Conservation (phyloP, 139 green algal species). For the Diplosphaera chodatii region DNA sequence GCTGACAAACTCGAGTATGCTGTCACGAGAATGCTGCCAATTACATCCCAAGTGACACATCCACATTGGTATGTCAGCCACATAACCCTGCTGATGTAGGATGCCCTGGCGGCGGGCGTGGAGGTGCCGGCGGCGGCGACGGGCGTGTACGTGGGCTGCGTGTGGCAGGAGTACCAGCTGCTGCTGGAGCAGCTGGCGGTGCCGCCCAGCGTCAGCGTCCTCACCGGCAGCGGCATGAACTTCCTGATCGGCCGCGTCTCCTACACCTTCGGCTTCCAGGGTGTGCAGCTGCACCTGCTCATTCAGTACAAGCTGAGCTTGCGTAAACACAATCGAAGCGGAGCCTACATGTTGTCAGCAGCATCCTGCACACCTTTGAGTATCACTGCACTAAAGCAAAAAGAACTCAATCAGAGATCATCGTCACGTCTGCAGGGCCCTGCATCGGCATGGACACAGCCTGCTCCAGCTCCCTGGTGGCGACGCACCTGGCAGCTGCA, state of each 20-base stretch:
- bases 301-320: too few relatives aligned
- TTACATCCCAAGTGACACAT: too few relatives aligned
- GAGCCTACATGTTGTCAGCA: too few relatives aligned
- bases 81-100: constrained; percentile 5
- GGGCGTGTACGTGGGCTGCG: constrained; percentile 33
- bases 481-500: constrained; percentile 39
- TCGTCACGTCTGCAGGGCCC: constrained; percentile 54
- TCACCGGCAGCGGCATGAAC: constrained; percentile 58
- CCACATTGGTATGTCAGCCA: too few relatives aligned
- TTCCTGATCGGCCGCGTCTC: constrained; percentile 58
- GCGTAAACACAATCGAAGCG: too few relatives aligned
- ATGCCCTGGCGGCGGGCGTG: neutral
- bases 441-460: constrained; percentile 77
- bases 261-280: constrained; percentile 48
- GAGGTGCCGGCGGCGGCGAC: neutral
- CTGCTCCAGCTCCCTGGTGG: constrained; percentile 70
- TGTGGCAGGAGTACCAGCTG: constrained; percentile 62
- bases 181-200: constrained; percentile 36
- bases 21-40: too few relatives aligned
- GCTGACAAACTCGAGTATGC: too few relatives aligned
- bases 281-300: too few relatives aligned
- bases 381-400: too few relatives aligned
- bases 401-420: too few relatives aligned
- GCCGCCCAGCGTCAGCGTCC: constrained; percentile 40
- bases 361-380: too few relatives aligned